A percentile compares a stretch with the other conserved stretches of the same genome.
Evolutionary conservation across 306 rosid genomes (phyloP).

Genomic region (Astragalus glycyphyllos): DNA sequence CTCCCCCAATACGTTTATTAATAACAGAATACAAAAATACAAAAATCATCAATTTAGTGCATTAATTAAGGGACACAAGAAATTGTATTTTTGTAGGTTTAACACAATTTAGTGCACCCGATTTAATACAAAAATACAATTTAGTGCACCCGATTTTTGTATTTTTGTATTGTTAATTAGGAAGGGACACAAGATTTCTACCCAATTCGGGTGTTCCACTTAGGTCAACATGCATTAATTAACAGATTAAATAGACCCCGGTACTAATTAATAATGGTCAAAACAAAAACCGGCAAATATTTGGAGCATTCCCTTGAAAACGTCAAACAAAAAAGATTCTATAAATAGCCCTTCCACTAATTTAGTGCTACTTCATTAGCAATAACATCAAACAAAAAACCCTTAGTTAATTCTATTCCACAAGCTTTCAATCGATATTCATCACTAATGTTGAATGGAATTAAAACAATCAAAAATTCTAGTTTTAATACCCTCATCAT

Average conservation of each 20-base stretch:
- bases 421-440: slow-evolving; percentile 41
- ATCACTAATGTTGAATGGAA: slow-evolving; percentile 30
- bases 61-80: too few relatives aligned
- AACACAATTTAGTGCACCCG: too few relatives aligned
- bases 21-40: too few relatives aligned
- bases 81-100: too few relatives aligned
- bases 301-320: slow-evolving; percentile 38
- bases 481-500: slow-evolving; percentile 9
- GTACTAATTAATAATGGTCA: slow-evolving; percentile 3
- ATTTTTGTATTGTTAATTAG: too few relatives aligned
- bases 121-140: too few relatives aligned
- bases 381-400: slow-evolving; percentile 38
- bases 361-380: slow-evolving; percentile 29
- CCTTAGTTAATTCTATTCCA: slow-evolving; percentile 41
- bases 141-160: too few relatives aligned
- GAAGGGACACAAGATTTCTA: too few relatives aligned
- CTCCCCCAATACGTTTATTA: too few relatives aligned
- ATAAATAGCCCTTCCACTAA: slow-evolving; percentile 32
- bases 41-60: too few relatives aligned
- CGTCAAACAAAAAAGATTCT: slow-evolving; percentile 41
- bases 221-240: too few relatives aligned
- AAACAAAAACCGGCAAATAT: not conserved
- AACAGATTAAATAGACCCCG: not conserved
- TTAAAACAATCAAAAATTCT: not conserved
- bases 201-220: too few relatives aligned